Base-by-base conservation (phyloP, 305 asterid species). In the Fraxinus nigra region DNA sequence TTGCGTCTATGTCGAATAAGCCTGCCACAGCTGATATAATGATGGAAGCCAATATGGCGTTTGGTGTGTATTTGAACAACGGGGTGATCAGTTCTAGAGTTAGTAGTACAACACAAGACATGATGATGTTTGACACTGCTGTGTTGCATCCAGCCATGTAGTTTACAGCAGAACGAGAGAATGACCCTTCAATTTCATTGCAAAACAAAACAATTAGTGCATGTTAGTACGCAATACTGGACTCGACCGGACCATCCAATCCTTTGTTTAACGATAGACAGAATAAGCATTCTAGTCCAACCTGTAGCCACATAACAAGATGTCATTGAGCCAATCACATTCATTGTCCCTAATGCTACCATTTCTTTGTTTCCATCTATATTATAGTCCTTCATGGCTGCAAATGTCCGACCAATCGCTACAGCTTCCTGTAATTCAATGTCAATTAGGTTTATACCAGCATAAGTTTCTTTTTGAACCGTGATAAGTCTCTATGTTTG, bases 301-400 rank as follows among this genome's bases (percentile, higher is more conserved):
- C 98, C 97, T 75, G 98, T 95, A 18, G 97, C 92, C 16, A 93
- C 92, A 79, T 87, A 95, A 78, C 96, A 95, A 72, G 98, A 93
- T 51, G 97, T 89, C 87, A 93, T 87, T 3, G 98, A 95, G 69
- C 98, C 98, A 22, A 91, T 54, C n/a, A 95, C 51, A 73, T 95
- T 93, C 98, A 90, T 93, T 16, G 91, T 77, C 54, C 98, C 98
- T 80, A 95, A 81, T 22, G 98, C 98, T 30, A 95, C 88, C 98
- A 95, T 95, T 85, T 95, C 98, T 70, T 87, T 93, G 92, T 95
- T 93, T 40, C 98, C 98, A 24, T 93, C 93, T 73, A 95, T 77
- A 69, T 89, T 91, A 81, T 95, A 93, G 84, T 91, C 96, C 78
- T 90, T 95, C 88, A 91, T 69, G 1, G 94, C 86, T 18, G 97